A percentile compares a stretch with the other conserved stretches of the same genome.
phyloP scores from a whole-genome alignment of 768 basidiomycete species.

The Hebeloma cylindrosporum region DNA sequence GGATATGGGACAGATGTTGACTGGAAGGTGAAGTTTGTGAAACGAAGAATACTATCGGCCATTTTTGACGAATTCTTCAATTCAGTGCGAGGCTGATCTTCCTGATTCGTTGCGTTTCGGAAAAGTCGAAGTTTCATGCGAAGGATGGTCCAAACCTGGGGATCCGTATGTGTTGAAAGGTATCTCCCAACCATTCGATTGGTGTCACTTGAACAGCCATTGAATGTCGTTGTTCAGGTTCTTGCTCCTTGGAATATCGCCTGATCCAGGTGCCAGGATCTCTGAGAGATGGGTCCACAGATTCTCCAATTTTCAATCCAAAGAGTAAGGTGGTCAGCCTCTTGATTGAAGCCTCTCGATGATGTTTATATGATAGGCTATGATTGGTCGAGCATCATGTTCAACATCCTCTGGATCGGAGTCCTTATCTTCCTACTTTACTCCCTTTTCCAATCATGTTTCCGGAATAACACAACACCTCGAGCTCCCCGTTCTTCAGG shows the following conservation, averaged over 20 bases:
- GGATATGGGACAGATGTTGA: conserved; percentile 76
- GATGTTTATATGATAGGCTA: conserved; percentile 35
- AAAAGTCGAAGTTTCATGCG: conserved; percentile 81
- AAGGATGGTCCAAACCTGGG: conserved; percentile 84
- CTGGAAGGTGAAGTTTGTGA: conserved; percentile 68
- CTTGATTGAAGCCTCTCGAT: too few relatives aligned
- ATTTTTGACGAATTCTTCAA: conserved; percentile 1
- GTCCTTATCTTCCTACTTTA: conserved; percentile 56
- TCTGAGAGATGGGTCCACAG: conserved; percentile 34
- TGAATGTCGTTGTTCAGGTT: conserved; percentile 46
- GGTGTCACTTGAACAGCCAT: not conserved
- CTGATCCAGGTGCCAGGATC: conserved; percentile 66
- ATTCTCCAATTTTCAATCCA: conserved; percentile 26
- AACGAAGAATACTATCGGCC: conserved; percentile 6
- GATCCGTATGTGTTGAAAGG: conserved; percentile 88
- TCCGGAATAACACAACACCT: conserved; percentile 29
- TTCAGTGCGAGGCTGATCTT: conserved; percentile 86
- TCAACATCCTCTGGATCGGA: conserved; percentile 56
- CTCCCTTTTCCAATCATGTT: conserved; percentile 56
- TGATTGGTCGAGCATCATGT: conserved; percentile 47
- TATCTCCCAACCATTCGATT: conserved; percentile 27
- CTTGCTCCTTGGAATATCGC: conserved; percentile 84
- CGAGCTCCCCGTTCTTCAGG: conserved; percentile 32
- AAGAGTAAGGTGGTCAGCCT: conserved; percentile 35
- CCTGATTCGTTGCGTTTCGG: conserved; percentile 84